Conservation (phyloP, 2,329 filamentous ascomycete genomes). For the Paraconiothyrium brasiliense region DNA sequence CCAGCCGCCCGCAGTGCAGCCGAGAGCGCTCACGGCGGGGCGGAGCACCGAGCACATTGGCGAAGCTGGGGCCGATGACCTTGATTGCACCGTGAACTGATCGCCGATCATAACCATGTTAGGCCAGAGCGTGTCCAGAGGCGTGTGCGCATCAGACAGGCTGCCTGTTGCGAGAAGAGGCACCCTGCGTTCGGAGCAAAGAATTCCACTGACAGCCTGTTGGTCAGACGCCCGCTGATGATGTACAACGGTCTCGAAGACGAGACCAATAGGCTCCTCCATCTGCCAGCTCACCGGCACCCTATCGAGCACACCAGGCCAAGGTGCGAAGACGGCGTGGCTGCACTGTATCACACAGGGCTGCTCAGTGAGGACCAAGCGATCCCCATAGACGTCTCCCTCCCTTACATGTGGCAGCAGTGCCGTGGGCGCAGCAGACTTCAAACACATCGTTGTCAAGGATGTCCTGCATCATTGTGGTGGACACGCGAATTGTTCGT, state of each 20-base stretch:
- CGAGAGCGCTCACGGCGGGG: conserved; percentile 14
- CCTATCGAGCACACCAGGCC: conserved; percentile 3
- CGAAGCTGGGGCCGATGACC: background rate
- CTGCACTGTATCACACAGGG: conserved; percentile 3
- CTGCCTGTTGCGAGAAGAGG: conserved; percentile 12
- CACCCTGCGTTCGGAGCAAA: conserved; percentile 10
- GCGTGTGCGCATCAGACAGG: conserved; percentile 11
- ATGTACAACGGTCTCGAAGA: conserved; percentile 13
- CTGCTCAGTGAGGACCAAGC: background rate
- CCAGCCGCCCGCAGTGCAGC: conserved; percentile 16
- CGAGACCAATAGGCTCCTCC: conserved; percentile 13
- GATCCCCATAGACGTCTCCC: background rate
- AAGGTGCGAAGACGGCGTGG: conserved; percentile 13
- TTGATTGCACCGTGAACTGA: conserved; percentile 1
- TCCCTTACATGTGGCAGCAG: conserved; percentile 10
- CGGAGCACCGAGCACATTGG: conserved; percentile 12
- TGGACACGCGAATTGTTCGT: conserved; percentile 15
- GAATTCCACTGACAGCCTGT: conserved; percentile 9
- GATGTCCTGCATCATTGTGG: background rate
- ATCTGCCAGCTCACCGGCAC: conserved; percentile 10
- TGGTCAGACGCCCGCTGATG: conserved; percentile 17
- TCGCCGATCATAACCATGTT: conserved; percentile 7
- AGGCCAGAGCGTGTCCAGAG: conserved; percentile 6
- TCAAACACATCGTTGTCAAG: conserved; percentile 6
- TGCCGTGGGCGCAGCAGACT: conserved; percentile 6